Conservation (phyloP, 2,329 filamentous ascomycete species). For the Botrytis byssoidea region DNA sequence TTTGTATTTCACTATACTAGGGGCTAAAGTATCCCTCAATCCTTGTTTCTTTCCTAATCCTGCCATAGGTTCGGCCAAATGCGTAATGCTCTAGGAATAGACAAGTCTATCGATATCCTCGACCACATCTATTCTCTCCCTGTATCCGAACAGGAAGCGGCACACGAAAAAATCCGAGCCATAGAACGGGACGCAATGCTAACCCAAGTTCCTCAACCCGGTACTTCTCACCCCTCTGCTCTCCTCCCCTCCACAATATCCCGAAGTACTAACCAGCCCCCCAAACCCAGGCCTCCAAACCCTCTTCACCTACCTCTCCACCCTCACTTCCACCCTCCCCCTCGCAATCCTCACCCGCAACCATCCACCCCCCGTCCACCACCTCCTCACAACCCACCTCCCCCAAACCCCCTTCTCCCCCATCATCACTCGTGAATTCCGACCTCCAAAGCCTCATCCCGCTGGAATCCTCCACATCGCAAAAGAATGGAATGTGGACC, state of each 20-base stretch:
- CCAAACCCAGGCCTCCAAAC: constrained; percentile 61
- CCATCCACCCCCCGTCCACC: constrained; percentile 76
- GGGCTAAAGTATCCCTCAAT: not conserved
- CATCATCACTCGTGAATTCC: constrained; percentile 79
- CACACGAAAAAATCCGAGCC: constrained; percentile 69
- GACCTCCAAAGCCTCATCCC: constrained; percentile 81
- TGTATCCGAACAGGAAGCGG: constrained; percentile 56
- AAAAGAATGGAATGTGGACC: constrained; percentile 59
- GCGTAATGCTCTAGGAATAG: constrained; percentile 71
- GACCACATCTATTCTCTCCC: constrained; percentile 80
- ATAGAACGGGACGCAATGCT: constrained; percentile 83
- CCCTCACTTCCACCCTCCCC: constrained; percentile 50
- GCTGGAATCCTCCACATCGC: constrained; percentile 88
- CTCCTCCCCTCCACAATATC: constrained; percentile 69
- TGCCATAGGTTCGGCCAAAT: constrained; percentile 94
- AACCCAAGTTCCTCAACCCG: constrained; percentile 76
- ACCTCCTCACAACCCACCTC: constrained; percentile 75
- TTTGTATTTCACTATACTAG: not conserved
- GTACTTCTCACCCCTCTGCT: constrained; percentile 58
- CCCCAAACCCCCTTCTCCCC: constrained; percentile 67
- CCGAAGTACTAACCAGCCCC: constrained; percentile 73
- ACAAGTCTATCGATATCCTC: constrained; percentile 76
- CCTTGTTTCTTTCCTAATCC: not conserved
- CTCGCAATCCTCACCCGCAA: constrained; percentile 94
- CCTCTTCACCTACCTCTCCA: constrained; percentile 81